Percentiles rank a stretch among this genome's conserved stretches.
phyloP scores from a whole-genome alignment of 169 alveolate species.

The Toxoplasma gondii region DNA sequence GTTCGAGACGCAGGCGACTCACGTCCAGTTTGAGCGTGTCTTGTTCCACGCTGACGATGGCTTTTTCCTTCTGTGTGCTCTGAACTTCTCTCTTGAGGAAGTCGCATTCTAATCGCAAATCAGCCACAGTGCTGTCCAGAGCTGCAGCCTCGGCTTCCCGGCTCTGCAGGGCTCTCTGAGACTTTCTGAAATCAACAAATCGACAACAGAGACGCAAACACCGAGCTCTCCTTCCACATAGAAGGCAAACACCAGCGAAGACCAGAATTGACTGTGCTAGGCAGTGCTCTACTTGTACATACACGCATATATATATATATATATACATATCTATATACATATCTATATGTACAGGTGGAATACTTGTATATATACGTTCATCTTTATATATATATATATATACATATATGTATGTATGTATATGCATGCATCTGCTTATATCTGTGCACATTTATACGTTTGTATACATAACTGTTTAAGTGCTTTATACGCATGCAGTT shows the following conservation, averaged over 20 bases:
- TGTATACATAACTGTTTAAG: too few species aligned
- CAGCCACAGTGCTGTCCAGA: background rate
- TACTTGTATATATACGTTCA: too few species aligned
- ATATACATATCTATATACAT: too few species aligned
- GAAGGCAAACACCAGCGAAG: background rate
- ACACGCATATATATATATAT: too few species aligned
- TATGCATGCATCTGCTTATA: too few species aligned
- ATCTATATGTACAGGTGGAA: too few species aligned
- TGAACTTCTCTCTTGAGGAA: background rate
- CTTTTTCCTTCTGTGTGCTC: conserved; percentile 1
- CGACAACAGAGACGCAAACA: background rate
- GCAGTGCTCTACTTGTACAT: too few species aligned
- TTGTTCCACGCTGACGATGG: background rate
- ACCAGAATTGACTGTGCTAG: too few species aligned
- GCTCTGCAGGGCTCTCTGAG: background rate
- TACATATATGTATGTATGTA: too few species aligned
- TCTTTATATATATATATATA: background rate
- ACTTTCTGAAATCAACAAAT: background rate
- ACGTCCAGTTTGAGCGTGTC: conserved; percentile 18
- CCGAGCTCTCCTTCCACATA: too few species aligned
- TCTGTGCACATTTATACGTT: background rate
- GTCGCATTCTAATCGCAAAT: background rate
- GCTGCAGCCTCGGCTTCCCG: background rate
- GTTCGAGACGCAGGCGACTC: background rate
- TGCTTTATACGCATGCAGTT: too few species aligned